Base-by-base conservation (phyloP, 2,329 filamentous ascomycete genomes). In the Claviceps sp. region DNA sequence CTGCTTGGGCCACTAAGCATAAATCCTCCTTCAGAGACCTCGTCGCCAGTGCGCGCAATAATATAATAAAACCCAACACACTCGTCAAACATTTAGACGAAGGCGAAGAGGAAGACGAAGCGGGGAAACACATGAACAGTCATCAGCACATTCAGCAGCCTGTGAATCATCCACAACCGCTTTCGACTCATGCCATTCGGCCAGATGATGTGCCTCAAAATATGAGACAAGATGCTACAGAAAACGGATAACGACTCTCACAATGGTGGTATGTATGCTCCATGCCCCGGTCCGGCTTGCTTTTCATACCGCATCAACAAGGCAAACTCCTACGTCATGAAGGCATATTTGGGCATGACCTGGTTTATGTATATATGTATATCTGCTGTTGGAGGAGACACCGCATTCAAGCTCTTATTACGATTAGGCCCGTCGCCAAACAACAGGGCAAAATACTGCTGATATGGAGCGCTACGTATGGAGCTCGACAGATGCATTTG, bases 1-100 rank as follows among this genome's bases (percentile, higher is more conserved):
- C 76, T 1, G 84, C 81, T 0, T 95, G 91, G 84, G 82, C 84
- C 24, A 73, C 73, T 7, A 82, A 75, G 55, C 85, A 97, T 67
- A 82, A 82, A 47, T 71, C 71, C 17, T 84, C 89, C 1, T 98
- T 95, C 64, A 81, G 83, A 55, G 77, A 85, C 44, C 66, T 98
- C 45, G 91, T 97, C 60, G 84, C 82, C 2, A 82, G 78, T 59
- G 93, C 91, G 16, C 78, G 80, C 55, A 52, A 40, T 13, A 52
- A 46, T 30, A 49, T 30, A 41, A 14, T 26, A 73, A 72, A 66
- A 80, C 76, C 59, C 10, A 51, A 53, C 7, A 26, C n/a, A 34
- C 7, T 13, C 14, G 14, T 37, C 4, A 48, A 47, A 37, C 14
- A 56, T n/a, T 50, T 49, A 26, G 38, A 44, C 34, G 16, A 39